Percentiles rank a stretch among this genome's conserved stretches.
Conservation (phyloP, 345 rosid species). For the Citrus sp. region DNA sequence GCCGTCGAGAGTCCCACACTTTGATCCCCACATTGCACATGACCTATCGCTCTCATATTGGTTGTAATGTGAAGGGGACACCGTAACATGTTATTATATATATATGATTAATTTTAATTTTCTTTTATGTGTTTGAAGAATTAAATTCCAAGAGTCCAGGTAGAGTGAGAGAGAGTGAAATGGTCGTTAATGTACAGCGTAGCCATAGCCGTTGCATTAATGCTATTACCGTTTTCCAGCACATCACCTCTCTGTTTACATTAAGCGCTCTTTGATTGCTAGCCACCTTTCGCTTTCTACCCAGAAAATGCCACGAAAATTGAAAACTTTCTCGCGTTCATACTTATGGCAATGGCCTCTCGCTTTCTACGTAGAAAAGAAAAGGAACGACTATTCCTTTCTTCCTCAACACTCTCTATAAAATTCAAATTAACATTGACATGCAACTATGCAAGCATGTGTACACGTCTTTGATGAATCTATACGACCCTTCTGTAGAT, state of each 20-base stretch:
- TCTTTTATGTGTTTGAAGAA: not conserved
- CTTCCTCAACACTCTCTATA: too few relatives aligned
- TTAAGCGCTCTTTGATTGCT: not conserved
- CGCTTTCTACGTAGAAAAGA: not conserved
- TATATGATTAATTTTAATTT: too few relatives aligned
- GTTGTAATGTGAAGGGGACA: not conserved
- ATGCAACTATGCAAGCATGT: not conserved
- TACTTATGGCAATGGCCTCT: not conserved
- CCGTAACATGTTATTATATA: too few relatives aligned
- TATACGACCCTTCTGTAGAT: too few relatives aligned
- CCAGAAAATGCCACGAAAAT: not conserved
- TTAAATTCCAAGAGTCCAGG: slow-evolving; percentile 16
- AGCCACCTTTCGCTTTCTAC: not conserved
- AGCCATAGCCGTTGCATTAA: slow-evolving; percentile 26
- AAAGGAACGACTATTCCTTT: too few relatives aligned
- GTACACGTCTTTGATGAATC: not conserved
- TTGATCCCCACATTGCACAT: slow-evolving; percentile 29
- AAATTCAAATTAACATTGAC: not conserved
- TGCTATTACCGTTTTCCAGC: slow-evolving; percentile 22
- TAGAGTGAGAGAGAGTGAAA: not conserved
- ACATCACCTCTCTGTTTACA: slow-evolving; percentile 2
- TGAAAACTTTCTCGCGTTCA: not conserved
- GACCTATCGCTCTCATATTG: slow-evolving; percentile 37
- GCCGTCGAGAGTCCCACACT: slow-evolving; percentile 25
- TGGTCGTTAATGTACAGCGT: not conserved